phyloP scores from a whole-genome alignment of 2,329 filamentous ascomycete genomes.

The Hypocrella siamensis region DNA sequence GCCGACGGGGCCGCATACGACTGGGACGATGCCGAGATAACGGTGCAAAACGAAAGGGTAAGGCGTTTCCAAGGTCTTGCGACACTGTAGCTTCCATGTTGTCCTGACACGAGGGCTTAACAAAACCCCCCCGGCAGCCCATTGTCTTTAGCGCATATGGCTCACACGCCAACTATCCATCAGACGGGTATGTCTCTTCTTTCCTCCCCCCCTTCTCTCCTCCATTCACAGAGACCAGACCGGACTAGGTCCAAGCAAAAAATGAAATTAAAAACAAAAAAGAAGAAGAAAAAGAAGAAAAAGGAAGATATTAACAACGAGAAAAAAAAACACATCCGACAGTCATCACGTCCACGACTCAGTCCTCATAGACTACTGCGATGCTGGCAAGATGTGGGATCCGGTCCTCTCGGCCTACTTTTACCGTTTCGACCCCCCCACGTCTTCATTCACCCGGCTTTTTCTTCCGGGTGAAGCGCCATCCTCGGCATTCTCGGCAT shows the following conservation, averaged over 20 bases:
- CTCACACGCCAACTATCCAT: conserved; percentile 14
- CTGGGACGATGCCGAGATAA: conserved; percentile 10
- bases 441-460: conserved; percentile 7
- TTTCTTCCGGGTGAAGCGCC: too few relatives aligned
- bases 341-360: conserved; percentile 14
- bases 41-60: conserved; percentile 10
- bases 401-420: conserved; percentile 15
- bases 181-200: conserved; percentile 10
- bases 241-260: too few relatives aligned
- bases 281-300: too few relatives aligned
- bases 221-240: background rate
- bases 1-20: conserved; percentile 9
- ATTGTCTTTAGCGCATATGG: conserved; percentile 14
- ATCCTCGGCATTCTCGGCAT: background rate
- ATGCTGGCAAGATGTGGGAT: conserved; percentile 14
- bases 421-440: conserved; percentile 10
- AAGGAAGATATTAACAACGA: too few relatives aligned
- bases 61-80: too few relatives aligned
- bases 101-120: too few relatives aligned
- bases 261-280: too few relatives aligned
- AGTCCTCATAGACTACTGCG: conserved; percentile 14
- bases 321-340: background rate
- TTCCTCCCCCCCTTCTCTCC: too few relatives aligned
- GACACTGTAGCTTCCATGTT: too few relatives aligned
- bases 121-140: too few relatives aligned